phyloP scores from a whole-genome alignment of 768 basidiomycete genomes.

The Trametopsis cervina region DNA sequence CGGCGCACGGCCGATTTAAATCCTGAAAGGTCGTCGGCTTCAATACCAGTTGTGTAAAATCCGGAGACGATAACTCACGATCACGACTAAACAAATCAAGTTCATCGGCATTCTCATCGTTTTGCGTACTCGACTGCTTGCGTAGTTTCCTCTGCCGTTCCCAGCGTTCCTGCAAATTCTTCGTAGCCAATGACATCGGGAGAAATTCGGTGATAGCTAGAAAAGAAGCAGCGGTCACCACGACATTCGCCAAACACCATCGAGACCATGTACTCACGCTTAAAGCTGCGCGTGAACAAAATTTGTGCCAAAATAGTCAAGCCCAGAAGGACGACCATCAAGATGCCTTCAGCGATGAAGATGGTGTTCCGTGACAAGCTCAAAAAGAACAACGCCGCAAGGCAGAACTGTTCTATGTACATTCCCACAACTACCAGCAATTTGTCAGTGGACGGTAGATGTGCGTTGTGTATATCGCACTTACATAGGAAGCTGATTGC shows the following conservation, averaged over 20 bases:
- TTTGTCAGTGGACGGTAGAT: neutral
- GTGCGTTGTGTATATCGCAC: constrained; percentile 11
- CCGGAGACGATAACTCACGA: constrained; percentile 7
- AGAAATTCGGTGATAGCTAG: constrained; percentile 46
- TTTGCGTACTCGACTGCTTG: neutral
- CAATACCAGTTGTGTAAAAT: too few relatives aligned
- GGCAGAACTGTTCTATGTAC: constrained; percentile 64
- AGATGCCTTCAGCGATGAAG: constrained; percentile 36
- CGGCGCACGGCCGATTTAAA: constrained; percentile 10
- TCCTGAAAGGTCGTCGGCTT: neutral
- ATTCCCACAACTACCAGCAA: constrained; percentile 48
- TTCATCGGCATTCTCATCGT: constrained; percentile 8
- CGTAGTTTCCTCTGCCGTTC: constrained; percentile 23
- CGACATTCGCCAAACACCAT: neutral
- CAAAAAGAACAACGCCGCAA: constrained; percentile 65
- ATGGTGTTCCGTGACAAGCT: constrained; percentile 31
- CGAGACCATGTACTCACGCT: constrained; percentile 27
- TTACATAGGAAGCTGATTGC: constrained; percentile 44
- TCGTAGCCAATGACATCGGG: constrained; percentile 59
- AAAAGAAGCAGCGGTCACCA: neutral
- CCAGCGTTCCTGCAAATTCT: constrained; percentile 41
- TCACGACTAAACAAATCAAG: constrained; percentile 23
- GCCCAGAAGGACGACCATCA: constrained; percentile 53
- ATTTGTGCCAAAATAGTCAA: constrained; percentile 42
- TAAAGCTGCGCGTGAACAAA: constrained; percentile 32